Conservation (phyloP, 352 stramenopile species). For the Phytopythium sindhum region DNA sequence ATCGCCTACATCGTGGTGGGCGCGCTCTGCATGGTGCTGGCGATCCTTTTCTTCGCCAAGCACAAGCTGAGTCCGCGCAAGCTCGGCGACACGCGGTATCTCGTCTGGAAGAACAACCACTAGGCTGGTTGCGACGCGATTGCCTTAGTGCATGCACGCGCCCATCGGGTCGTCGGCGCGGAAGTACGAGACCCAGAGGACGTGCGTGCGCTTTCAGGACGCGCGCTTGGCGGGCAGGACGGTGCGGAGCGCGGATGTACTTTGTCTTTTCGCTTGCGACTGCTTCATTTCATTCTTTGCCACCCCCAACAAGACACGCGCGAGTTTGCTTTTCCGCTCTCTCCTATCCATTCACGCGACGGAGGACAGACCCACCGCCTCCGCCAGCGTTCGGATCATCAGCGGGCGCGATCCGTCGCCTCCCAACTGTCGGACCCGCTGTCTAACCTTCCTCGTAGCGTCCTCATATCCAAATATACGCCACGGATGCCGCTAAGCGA, state of each 20-base stretch:
- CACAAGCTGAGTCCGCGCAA: conserved; percentile 94
- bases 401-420: neutral
- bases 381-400: too few species aligned
- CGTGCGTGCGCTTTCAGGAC: neutral
- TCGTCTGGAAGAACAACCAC: conserved; percentile 96
- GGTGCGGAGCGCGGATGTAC: neutral
- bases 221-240: neutral
- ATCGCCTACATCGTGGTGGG: conserved; percentile 96
- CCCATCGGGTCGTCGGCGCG: neutral
- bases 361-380: too few species aligned
- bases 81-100: conserved; percentile 92
- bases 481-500: conserved; percentile 18
- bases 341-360: too few species aligned
- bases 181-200: neutral
- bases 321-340: conserved; percentile 2
- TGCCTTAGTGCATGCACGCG: neutral
- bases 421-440: conserved; percentile 2
- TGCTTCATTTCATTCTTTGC: conserved; percentile 5
- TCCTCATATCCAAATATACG: neutral
- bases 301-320: neutral
- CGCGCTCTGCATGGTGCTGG: conserved; percentile 91
- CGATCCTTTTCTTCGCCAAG: conserved; percentile 95
- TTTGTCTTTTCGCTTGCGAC: conserved; percentile 2
- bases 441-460: too few species aligned
- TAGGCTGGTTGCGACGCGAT: conserved; percentile 22